Evolutionary conservation across 768 basidiomycete species (phyloP), one percentile per base, ranked within the genome.

Genomic region (Sarcodon sp.): DNA sequence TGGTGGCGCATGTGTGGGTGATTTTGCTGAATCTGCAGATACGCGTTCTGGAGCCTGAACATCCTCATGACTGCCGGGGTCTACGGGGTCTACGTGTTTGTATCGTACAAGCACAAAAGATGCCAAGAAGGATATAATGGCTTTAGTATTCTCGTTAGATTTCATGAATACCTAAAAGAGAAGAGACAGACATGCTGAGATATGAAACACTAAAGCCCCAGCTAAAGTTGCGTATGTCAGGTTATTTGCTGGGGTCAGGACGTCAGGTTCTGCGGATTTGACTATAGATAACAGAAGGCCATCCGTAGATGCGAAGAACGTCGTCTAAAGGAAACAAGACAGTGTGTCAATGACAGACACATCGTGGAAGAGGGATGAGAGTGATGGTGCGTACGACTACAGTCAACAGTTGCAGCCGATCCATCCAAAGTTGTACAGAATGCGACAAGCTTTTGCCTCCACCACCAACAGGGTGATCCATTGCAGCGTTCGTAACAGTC

Each of bases 381-480:
- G 13, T 9, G 27, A 9, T 41, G 37, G 16, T 11, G 39, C 75
- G 55, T 43, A 77, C 78, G 45, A 79, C 76, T 33, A 80, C 69
- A 36, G 68, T 72, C 59, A 80, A 77, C 9, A 80, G 62, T 60
- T 79, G 76, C 38, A 80, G 65, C 37, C 77, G 66, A 50, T 80
- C 78, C 66, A 75, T 72, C 79, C 79, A 80, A 3, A 75, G 74
- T 53, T 71, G 69, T n/a, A 76, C 66, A 3, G 79, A 66, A 37
- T 75, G 71, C 44, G 60, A 68, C 64, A 72, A 64, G 3, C 71
- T 75, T 45, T 68, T 66, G 21, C 21, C 21, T 27, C 21, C 21
- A 27, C 21, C 21, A 27, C 21, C 21, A 4, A 27, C 21, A 27
- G 21, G 4, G 3, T 27, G 21, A 27, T 27, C 21, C 21, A 27